Conservation (phyloP, 768 basidiomycete species). For the Lentinula aciculospora region DNA sequence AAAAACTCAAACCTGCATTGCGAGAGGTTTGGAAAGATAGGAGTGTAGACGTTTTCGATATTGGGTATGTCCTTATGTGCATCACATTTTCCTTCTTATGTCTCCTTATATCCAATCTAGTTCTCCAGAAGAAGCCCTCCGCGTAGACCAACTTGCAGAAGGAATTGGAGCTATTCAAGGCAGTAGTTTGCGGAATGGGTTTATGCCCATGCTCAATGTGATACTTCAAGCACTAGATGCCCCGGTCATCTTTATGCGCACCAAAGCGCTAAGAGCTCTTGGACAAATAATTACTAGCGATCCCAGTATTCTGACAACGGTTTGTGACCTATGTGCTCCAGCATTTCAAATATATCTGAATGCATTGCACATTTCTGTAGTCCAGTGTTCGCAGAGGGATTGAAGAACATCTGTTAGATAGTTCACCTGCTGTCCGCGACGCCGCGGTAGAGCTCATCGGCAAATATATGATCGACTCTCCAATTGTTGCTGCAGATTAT, state of each 20-base stretch:
- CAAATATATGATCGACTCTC: constrained; percentile 91
- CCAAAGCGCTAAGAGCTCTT: constrained; percentile 87
- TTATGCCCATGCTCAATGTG: constrained; percentile 77
- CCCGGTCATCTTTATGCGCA: constrained; percentile 85
- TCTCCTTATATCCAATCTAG: constrained; percentile 26
- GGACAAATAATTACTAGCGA: constrained; percentile 90
- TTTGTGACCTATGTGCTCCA: constrained; percentile 28
- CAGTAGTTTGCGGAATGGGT: constrained; percentile 64
- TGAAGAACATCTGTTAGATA: constrained; percentile 86
- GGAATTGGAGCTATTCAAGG: constrained; percentile 69
- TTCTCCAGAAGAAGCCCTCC: constrained; percentile 63
- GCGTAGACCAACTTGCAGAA: constrained; percentile 67
- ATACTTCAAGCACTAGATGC: constrained; percentile 80
- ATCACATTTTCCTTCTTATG: neutral
- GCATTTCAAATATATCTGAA: neutral
- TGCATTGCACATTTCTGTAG: constrained; percentile 28
- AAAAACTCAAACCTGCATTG: constrained; percentile 56
- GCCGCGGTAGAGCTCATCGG: constrained; percentile 96
- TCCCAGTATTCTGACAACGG: constrained; percentile 71
- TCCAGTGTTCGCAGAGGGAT: constrained; percentile 78
- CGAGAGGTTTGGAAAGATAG: constrained; percentile 71
- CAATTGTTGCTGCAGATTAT: constrained; percentile 85
- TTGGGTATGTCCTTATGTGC: constrained; percentile 45
- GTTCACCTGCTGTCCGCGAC: constrained; percentile 92
- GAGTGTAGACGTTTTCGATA: constrained; percentile 71